Evolutionary conservation across 2,329 filamentous ascomycete genomes (phyloP).

Genomic region (Graphiopsis chlorocephala): DNA sequence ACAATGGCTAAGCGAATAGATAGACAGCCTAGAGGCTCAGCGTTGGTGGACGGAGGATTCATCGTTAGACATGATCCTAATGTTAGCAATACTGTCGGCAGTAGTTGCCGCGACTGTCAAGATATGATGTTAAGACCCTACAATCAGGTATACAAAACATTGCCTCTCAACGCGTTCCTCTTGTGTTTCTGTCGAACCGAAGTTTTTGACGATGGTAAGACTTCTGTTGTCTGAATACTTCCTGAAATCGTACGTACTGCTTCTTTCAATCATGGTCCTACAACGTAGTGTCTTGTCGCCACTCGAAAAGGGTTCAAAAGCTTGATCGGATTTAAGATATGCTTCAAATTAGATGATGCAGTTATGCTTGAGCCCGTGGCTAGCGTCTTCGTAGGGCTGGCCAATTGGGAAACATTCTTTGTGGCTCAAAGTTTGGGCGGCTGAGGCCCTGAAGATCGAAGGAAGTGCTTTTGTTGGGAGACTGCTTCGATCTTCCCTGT

Average conservation of each 20-base stretch:
- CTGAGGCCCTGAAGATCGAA: neutral
- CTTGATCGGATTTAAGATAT: slow-evolving; percentile 5
- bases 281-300: neutral
- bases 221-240: neutral
- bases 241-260: neutral
- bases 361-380: slow-evolving; percentile 1
- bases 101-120: neutral
- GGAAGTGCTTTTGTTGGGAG: neutral
- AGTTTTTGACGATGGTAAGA: neutral
- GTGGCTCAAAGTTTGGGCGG: neutral
- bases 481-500: neutral
- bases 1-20: slow-evolving; percentile 13
- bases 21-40: slow-evolving; percentile 4
- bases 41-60: neutral
- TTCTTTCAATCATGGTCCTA: neutral
- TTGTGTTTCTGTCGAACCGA: neutral
- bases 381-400: neutral
- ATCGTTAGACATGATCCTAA: neutral
- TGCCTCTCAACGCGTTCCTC: neutral
- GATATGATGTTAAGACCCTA: slow-evolving; percentile 4
- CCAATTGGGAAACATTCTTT: neutral
- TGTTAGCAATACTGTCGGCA: neutral
- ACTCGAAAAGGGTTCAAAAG: slow-evolving; percentile 3
- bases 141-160: neutral
- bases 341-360: neutral